Conservation (phyloP, 2,329 filamentous ascomycete species). For the Colletotrichum salicis region DNA sequence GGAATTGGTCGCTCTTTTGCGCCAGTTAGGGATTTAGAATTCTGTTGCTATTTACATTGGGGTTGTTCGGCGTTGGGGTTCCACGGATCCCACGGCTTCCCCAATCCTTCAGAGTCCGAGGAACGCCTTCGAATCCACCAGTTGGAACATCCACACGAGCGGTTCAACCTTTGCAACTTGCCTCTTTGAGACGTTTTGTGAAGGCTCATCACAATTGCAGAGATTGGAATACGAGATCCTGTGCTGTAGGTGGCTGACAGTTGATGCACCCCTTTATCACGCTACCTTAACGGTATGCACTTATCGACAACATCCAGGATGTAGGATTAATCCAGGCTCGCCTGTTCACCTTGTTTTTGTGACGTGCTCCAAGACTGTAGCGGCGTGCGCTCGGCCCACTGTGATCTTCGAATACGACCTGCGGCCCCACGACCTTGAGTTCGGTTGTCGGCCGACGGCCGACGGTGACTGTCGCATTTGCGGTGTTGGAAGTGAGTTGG, state of each 20-base stretch:
- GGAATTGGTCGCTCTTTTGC: neutral
- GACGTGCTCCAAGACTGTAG: constrained; percentile 22
- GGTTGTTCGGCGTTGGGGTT: neutral
- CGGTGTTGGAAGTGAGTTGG: neutral
- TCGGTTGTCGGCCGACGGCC: constrained; percentile 16
- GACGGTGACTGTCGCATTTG: neutral
- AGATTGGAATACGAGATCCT: neutral
- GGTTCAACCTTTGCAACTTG: neutral
- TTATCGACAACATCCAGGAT: neutral
- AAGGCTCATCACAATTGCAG: neutral
- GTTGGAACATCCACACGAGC: neutral
- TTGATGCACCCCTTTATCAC: neutral
- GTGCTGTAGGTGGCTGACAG: neutral
- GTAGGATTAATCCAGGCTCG: neutral
- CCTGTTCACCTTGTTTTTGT: neutral
- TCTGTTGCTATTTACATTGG: neutral
- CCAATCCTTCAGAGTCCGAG: too few species aligned
- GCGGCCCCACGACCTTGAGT: constrained; percentile 23
- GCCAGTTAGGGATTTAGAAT: neutral
- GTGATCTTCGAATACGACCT: constrained; percentile 23
- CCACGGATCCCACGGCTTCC: neutral
- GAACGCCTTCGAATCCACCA: neutral
- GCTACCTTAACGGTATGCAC: neutral
- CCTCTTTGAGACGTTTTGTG: neutral
- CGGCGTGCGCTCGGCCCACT: constrained; percentile 1